Conservation (phyloP, 2,329 filamentous ascomycete genomes). For the Diaporthe sp. region DNA sequence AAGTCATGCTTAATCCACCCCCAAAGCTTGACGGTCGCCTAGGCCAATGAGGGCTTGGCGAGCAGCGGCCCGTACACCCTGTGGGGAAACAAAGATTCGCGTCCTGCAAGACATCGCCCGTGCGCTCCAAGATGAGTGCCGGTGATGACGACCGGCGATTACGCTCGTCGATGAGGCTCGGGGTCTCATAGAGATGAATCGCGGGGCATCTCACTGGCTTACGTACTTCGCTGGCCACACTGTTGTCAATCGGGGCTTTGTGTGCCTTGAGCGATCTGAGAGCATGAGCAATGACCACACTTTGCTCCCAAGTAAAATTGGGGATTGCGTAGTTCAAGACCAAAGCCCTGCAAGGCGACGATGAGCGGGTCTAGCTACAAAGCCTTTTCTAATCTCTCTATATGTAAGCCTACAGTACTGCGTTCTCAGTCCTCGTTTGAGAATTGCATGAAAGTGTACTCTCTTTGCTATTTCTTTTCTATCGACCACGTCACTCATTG, state of each 20-base stretch:
- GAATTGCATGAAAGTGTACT: not conserved
- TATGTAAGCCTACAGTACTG: not conserved
- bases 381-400: not conserved
- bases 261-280: not conserved
- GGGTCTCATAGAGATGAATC: constrained; percentile 1
- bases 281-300: not conserved
- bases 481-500: not conserved
- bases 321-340: not conserved
- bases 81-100: constrained; percentile 17
- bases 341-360: not conserved
- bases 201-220: constrained; percentile 8
- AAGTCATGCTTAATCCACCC: constrained; percentile 27
- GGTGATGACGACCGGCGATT: constrained; percentile 28
- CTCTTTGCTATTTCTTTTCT: not conserved
- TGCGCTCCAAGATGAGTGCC: not conserved
- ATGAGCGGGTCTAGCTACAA: not conserved
- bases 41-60: constrained; percentile 14
- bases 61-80: constrained; percentile 9
- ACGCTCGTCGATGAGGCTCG: constrained; percentile 9
- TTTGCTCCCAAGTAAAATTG: not conserved
- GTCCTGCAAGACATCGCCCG: constrained; percentile 19
- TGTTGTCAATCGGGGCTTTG: no score
- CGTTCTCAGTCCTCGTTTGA: not conserved
- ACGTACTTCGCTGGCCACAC: not conserved
- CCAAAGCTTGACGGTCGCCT: constrained; percentile 6